Conservation (phyloP, 148 eudicot species). For the Cornus controversa region DNA sequence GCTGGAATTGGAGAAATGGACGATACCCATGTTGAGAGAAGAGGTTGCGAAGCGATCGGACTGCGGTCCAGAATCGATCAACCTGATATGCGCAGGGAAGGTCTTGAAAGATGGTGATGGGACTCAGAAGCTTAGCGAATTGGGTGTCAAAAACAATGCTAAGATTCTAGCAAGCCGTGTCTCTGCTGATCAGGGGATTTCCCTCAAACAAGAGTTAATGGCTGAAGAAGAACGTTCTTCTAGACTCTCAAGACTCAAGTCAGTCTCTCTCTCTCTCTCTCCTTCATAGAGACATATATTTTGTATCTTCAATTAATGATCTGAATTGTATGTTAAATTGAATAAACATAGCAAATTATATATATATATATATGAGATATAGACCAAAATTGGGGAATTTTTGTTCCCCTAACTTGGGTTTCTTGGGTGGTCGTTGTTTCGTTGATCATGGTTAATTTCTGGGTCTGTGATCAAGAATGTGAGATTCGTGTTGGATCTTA, state of each 20-base stretch:
- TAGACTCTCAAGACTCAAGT: conserved; percentile 73
- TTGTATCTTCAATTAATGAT: background rate
- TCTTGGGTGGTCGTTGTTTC: background rate
- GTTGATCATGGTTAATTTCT: background rate
- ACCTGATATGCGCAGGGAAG: conserved; percentile 74
- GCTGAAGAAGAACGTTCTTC: conserved; percentile 69
- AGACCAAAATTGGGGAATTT: background rate
- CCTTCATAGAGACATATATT: background rate
- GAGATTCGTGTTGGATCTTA: too few species aligned
- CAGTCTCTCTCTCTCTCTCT: background rate
- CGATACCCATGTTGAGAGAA: conserved; percentile 56
- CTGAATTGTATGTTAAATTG: background rate
- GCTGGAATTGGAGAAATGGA: conserved; percentile 61
- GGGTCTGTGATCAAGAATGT: background rate
- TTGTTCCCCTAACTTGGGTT: background rate
- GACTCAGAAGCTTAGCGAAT: conserved; percentile 36
- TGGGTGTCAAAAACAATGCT: conserved; percentile 67
- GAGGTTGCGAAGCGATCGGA: conserved; percentile 53
- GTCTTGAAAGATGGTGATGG: conserved; percentile 57
- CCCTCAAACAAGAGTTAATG: conserved; percentile 42
- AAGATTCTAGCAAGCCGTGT: conserved; percentile 62
- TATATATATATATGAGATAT: background rate
- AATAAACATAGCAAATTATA: too few species aligned
- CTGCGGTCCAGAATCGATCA: conserved; percentile 33
- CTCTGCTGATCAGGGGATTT: conserved; percentile 41